These are phyloP conservation scores for Rhodofomes roseus DNA, from an alignment of 1,284 basidiomycete species.

Conservation along the genomic window DNA sequence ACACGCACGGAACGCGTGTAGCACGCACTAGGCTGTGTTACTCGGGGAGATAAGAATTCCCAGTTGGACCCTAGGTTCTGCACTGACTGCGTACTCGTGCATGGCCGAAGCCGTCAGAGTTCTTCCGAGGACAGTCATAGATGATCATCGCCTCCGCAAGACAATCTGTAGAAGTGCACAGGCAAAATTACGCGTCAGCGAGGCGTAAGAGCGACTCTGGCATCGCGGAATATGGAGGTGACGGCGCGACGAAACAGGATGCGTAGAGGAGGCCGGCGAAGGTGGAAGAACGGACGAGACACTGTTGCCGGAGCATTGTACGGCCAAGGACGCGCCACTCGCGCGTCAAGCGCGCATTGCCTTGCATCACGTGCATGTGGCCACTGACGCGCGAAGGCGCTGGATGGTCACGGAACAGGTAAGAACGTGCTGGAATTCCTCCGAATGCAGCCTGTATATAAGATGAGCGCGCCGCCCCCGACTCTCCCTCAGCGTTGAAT, in stretches of 20 bases:
- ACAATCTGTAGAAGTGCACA: no score
- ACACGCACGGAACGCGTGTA: background rate
- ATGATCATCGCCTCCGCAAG: background rate
- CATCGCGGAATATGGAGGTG: no score
- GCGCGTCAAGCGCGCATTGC: background rate
- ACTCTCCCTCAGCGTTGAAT: conserved; percentile 1
- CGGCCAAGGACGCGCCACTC: background rate
- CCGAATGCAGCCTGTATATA: conserved; percentile 35
- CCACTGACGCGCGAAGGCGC: conserved; percentile 6
- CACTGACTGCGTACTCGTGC: background rate
- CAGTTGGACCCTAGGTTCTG: background rate
- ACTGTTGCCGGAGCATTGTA: background rate
- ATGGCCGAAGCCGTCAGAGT: background rate
- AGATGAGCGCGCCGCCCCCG: conserved; percentile 13
- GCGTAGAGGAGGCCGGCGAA: background rate
- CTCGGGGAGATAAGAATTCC: background rate
- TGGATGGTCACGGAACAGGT: conserved; percentile 33
- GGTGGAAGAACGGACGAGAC: conserved; percentile 2
- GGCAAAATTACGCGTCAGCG: no score
- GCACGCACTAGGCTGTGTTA: background rate
- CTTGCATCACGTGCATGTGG: conserved; percentile 1
- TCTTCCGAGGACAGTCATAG: background rate
- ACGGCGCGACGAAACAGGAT: background rate
- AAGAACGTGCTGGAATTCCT: conserved; percentile 36
- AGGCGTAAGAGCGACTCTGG: no score